A percentile compares a stretch with the other conserved stretches of the same genome.
Conservation (phyloP, 306 rosid genomes). For the Cyclanthera cordifolia region DNA sequence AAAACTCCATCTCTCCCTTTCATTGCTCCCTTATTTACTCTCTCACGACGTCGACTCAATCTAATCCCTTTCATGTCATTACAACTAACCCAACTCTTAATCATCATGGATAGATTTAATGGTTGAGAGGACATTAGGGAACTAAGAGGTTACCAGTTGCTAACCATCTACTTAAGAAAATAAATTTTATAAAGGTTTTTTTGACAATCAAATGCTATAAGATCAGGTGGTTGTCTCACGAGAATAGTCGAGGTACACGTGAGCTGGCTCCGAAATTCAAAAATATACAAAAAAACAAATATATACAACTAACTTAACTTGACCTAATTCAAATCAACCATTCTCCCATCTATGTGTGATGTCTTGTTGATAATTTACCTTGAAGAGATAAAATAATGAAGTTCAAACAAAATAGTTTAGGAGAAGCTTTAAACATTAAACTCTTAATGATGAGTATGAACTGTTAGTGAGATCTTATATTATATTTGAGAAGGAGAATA, state of each 20-base stretch:
- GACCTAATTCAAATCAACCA: background rate
- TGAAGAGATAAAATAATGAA: background rate
- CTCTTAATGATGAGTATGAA: constrained; percentile 4
- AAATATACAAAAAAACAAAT: too few species aligned
- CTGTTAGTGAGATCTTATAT: constrained; percentile 5
- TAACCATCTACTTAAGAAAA: too few species aligned
- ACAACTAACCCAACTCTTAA: too few species aligned
- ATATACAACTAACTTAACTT: background rate
- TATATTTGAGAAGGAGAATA: constrained; percentile 12
- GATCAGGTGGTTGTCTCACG: too few species aligned
- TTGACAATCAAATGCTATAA: too few species aligned
- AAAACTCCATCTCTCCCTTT: constrained; percentile 2
- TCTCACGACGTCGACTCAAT: background rate
- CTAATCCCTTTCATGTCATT: background rate
- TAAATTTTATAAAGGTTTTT: too few species aligned
- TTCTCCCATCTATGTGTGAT: background rate
- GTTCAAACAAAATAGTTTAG: background rate
- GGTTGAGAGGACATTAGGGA: too few species aligned
- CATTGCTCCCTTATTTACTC: constrained; percentile 6
- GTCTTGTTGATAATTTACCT: background rate
- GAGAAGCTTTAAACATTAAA: background rate
- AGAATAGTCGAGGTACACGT: too few species aligned
- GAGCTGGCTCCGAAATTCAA: too few species aligned
- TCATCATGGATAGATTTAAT: too few species aligned
- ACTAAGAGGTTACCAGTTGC: too few species aligned